These are phyloP conservation scores for Angophora floribunda DNA, from an alignment of 345 rosid genomes.

Conservation along the genomic window DNA sequence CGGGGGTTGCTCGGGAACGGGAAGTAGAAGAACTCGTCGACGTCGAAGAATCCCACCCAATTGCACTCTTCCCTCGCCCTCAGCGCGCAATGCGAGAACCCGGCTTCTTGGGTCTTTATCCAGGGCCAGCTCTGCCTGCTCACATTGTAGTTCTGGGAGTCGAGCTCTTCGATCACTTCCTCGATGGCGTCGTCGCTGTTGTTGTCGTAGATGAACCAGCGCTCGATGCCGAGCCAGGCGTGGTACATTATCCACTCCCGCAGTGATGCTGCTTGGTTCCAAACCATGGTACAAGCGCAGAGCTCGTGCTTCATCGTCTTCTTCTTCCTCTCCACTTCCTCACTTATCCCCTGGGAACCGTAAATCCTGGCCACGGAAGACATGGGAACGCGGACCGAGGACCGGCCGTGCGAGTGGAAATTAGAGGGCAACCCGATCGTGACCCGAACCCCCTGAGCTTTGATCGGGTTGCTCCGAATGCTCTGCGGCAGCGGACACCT, in stretches of 20 bases:
- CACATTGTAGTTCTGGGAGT: constrained; percentile 46
- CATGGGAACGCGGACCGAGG: constrained; percentile 12
- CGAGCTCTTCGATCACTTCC: constrained; percentile 51
- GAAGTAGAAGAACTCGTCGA: constrained; percentile 91
- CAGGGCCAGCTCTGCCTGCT: constrained; percentile 90
- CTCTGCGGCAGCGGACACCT: constrained; percentile 72
- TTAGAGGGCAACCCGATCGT: constrained; percentile 15
- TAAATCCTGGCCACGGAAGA: constrained; percentile 61
- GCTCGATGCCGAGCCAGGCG: constrained; percentile 83
- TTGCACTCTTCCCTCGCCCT: constrained; percentile 69
- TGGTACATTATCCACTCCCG: constrained; percentile 89
- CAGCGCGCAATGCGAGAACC: constrained; percentile 87
- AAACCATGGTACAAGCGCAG: constrained; percentile 86
- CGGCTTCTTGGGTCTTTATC: constrained; percentile 97
- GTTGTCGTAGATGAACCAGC: constrained; percentile 97
- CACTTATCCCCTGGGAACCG: not conserved
- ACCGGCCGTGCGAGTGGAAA: not conserved
- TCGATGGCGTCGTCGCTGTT: constrained; percentile 71
- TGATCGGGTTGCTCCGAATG: constrained; percentile 30
- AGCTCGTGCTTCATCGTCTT: constrained; percentile 44
- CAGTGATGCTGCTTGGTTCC: constrained; percentile 85
- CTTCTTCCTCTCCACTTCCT: constrained; percentile 2
- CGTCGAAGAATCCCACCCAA: constrained; percentile 96
- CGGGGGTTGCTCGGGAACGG: constrained; percentile 20
- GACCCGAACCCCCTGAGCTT: constrained; percentile 46